These are phyloP conservation scores for Aphanomyces euteiches DNA, from an alignment of 352 stramenopile genomes.

Conservation along the genomic window DNA sequence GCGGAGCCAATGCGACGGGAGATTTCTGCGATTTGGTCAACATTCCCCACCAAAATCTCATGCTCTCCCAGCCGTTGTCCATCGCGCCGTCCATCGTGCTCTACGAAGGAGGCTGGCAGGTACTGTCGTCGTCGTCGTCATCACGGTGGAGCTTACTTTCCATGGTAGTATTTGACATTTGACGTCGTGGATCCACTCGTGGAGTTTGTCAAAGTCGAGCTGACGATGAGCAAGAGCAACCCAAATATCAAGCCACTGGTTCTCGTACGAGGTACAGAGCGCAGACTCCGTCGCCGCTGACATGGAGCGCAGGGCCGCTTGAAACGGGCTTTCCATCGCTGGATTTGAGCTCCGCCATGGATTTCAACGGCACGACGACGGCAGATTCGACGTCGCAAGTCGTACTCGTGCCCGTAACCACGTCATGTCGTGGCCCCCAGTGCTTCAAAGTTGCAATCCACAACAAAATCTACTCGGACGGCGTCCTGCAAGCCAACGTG, in stretches of 20 bases:
- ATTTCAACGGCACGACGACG: conserved; percentile 44
- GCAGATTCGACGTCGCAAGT: conserved; percentile 34
- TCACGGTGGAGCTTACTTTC: not conserved
- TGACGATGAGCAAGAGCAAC: conserved; percentile 43
- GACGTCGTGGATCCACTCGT: conserved; percentile 48
- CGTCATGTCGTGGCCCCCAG: conserved; percentile 40
- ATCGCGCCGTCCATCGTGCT: conserved; percentile 27
- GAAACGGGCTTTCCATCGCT: conserved; percentile 57
- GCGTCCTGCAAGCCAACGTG: conserved; percentile 44
- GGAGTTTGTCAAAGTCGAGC: conserved; percentile 44
- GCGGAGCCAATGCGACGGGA: conserved; percentile 38
- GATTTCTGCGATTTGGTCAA: conserved; percentile 42
- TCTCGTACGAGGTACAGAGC: conserved; percentile 39
- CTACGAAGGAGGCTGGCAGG: conserved; percentile 42
- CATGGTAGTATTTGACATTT: conserved; percentile 53
- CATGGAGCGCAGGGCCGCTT: conserved; percentile 32
- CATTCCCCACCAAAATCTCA: conserved; percentile 12
- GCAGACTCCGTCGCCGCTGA: not conserved
- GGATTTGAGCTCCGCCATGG: conserved; percentile 41
- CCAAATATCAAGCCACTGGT: conserved; percentile 46
- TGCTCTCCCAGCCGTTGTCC: conserved; percentile 32
- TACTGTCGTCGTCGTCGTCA: not conserved
- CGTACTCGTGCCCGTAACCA: conserved; percentile 47
- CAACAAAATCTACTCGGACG: conserved; percentile 57
- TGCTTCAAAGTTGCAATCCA: conserved; percentile 72